Evolutionary conservation across 352 stramenopile genomes (phyloP).

Genomic region (Globisporangium canariense): DNA sequence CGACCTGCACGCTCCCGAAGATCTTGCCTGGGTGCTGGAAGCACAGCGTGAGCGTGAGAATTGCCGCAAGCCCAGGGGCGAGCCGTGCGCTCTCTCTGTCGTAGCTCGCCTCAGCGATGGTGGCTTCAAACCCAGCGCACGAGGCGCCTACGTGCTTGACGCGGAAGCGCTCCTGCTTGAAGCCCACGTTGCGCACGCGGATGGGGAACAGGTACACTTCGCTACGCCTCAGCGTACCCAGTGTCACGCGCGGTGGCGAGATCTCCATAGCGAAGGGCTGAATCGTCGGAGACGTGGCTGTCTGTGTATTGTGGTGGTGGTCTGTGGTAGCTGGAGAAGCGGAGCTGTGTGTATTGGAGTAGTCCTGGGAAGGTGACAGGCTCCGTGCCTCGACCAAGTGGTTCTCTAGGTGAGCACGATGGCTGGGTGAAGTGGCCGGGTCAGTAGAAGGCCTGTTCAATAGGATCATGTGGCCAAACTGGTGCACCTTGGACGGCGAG

Average conservation of each 20-base stretch:
- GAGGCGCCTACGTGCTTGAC: conserved; percentile 44
- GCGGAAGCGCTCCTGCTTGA: conserved; percentile 64
- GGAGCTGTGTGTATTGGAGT: not conserved
- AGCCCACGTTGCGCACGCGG: conserved; percentile 63
- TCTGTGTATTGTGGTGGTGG: not conserved
- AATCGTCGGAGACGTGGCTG: conserved; percentile 23
- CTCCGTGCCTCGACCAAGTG: not conserved
- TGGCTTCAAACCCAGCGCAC: conserved; percentile 33
- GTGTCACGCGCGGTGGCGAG: conserved; percentile 35
- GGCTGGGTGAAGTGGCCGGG: not conserved
- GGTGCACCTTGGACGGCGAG: conserved; percentile 9
- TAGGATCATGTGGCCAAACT: not conserved
- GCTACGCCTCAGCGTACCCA: conserved; percentile 32
- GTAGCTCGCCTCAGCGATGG: conserved; percentile 49
- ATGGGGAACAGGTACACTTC: conserved; percentile 72
- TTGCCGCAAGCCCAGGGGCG: conserved; percentile 50
- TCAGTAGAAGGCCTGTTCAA: conserved; percentile 9
- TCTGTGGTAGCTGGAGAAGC: not conserved
- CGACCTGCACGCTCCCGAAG: conserved; percentile 36
- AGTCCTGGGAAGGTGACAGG: conserved; percentile 6
- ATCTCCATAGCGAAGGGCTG: conserved; percentile 61
- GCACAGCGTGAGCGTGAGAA: conserved; percentile 58
- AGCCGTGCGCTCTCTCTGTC: conserved; percentile 57
- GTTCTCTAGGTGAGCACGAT: not conserved
- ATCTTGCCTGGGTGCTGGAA: conserved; percentile 54